Conservation (phyloP, 257 asterid species). For the Solanum piurae region DNA sequence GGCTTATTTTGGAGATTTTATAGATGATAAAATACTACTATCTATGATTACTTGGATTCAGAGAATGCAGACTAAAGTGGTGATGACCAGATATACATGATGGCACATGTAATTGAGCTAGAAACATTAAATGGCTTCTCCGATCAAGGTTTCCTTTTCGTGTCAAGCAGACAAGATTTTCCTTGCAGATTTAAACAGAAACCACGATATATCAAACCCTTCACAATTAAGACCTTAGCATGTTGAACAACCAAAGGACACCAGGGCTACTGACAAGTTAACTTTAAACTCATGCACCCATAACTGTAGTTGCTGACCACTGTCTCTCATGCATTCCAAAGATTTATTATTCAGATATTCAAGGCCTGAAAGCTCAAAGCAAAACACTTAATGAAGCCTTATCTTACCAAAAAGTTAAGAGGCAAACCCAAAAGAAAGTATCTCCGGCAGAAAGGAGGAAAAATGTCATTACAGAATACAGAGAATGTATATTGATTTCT, state of each 20-base stretch:
- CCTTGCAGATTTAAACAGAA: background rate
- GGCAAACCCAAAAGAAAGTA: background rate
- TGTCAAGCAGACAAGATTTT: background rate
- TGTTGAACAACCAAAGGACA: background rate
- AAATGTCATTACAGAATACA: background rate
- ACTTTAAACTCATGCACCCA: background rate
- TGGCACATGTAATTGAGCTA: background rate
- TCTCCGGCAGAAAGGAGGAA: background rate
- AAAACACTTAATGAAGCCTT: background rate
- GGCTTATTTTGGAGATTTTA: background rate
- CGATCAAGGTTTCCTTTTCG: background rate
- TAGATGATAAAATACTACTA: background rate
- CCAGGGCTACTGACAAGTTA: background rate
- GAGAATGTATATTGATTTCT: background rate
- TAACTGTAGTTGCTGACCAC: background rate
- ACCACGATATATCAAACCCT: background rate
- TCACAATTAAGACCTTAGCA: background rate
- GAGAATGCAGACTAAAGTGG: background rate
- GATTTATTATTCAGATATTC: background rate
- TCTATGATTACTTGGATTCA: background rate
- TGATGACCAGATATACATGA: background rate
- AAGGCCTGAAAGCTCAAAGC: background rate
- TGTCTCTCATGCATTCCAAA: background rate
- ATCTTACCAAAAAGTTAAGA: background rate
- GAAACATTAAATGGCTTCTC: background rate